A percentile compares a stretch with the other conserved stretches of the same genome.
Evolutionary conservation across 2,329 filamentous ascomycete species (phyloP).

Genomic region (Nothophoma quercina): DNA sequence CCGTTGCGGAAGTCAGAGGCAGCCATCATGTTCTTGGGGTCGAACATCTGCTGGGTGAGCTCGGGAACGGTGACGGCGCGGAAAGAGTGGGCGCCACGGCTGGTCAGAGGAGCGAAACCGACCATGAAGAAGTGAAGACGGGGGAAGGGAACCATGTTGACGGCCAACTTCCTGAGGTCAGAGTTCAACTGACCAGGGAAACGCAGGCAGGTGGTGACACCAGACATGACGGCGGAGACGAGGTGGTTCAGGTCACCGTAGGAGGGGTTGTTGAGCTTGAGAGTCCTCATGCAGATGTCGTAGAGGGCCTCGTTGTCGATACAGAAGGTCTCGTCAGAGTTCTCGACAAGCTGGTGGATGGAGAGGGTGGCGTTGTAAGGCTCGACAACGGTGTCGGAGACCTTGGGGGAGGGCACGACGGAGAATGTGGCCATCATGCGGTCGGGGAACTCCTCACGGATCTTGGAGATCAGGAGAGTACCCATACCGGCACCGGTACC

Average conservation of each 20-base stretch:
- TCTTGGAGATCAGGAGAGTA: slow-evolving; percentile 99
- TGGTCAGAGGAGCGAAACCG: slow-evolving; percentile 97
- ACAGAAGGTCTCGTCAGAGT: slow-evolving; percentile 99
- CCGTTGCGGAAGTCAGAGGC: slow-evolving; percentile 99
- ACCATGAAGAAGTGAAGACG: slow-evolving; percentile 99
- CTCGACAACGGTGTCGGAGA: slow-evolving; percentile 99
- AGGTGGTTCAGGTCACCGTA: slow-evolving; percentile 99
- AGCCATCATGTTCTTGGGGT: slow-evolving; percentile 99
- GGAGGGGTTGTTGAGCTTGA: slow-evolving; percentile 98
- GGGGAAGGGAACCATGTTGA: slow-evolving; percentile 99
- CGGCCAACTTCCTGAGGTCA: slow-evolving; percentile 97
- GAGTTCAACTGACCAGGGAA: slow-evolving; percentile 99
- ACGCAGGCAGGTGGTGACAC: slow-evolving; percentile 96
- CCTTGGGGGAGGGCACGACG: slow-evolving; percentile 97
- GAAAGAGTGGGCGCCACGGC: slow-evolving; percentile 91
- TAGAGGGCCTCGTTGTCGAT: slow-evolving; percentile 99
- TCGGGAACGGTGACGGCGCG: slow-evolving; percentile 96
- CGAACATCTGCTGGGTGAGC: slow-evolving; percentile 99
- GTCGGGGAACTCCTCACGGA: slow-evolving; percentile 99
- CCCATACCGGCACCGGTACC: slow-evolving; percentile 99
- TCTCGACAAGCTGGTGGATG: slow-evolving; percentile 98
- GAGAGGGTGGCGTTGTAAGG: slow-evolving; percentile 99
- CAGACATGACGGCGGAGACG: slow-evolving; percentile 99
- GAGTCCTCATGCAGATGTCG: slow-evolving; percentile 99
- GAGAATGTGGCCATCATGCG: slow-evolving; percentile 99